A percentile compares a stretch with the other conserved stretches of the same genome.
These are phyloP conservation scores for Populus davidiana DNA, from an alignment of 345 rosid genomes.

Conservation along the genomic window DNA sequence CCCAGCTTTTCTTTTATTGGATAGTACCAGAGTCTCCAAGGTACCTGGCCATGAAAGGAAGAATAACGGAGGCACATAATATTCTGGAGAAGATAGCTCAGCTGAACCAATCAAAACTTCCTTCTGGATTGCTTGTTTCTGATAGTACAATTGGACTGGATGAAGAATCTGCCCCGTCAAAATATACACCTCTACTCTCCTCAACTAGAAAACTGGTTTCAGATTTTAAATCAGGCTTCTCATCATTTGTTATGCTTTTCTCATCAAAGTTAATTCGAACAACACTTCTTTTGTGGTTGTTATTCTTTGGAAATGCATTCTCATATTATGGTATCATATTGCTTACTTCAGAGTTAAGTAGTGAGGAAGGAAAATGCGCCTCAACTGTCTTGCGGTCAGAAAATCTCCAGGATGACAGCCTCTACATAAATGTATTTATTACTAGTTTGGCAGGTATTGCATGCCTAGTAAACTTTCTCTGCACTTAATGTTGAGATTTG, in stretches of 20 bases:
- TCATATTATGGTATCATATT: conserved; percentile 23
- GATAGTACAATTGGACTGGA: background rate
- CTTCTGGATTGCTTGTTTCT: conserved; percentile 21
- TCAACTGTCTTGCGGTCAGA: background rate
- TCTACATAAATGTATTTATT: conserved; percentile 19
- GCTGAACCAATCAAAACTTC: conserved; percentile 15
- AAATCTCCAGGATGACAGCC: background rate
- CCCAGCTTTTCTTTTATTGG: conserved; percentile 15
- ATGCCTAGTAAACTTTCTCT: background rate
- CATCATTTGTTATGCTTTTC: conserved; percentile 17
- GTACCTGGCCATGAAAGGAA: conserved; percentile 23
- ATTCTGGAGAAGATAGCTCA: conserved; percentile 24
- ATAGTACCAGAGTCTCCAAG: conserved; percentile 23
- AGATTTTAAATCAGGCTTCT: conserved; percentile 8
- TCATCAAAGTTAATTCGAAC: conserved; percentile 18
- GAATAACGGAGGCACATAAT: conserved; percentile 5
- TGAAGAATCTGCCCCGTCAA: conserved; percentile 12
- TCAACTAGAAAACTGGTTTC: background rate
- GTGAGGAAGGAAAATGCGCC: conserved; percentile 8
- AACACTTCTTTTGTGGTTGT: conserved; percentile 23
- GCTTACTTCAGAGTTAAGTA: conserved; percentile 24
- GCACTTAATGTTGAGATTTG: background rate
- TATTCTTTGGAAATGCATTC: conserved; percentile 22
- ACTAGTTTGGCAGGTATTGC: conserved; percentile 28
- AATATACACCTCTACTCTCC: conserved; percentile 14